A percentile compares a stretch with the other conserved stretches of the same genome.
phyloP scores from a whole-genome alignment of 2,329 filamentous ascomycete genomes.

The Colletotrichum lini region DNA sequence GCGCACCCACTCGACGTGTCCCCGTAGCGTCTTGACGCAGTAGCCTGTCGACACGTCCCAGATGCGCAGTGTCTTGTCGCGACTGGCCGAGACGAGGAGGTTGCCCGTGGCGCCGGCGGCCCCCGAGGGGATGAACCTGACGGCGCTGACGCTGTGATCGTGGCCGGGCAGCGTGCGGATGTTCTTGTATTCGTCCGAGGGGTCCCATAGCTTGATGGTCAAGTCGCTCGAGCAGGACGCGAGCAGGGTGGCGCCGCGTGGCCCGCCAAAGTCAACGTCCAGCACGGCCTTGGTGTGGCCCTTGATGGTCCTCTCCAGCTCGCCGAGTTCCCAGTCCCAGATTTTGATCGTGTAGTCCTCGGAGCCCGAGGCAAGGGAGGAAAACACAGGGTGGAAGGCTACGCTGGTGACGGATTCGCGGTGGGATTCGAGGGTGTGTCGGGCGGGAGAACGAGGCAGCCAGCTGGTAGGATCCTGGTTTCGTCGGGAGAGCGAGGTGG shows the following conservation, averaged over 20 bases:
- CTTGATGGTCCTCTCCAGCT: slow-evolving; percentile 91
- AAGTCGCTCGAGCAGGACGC: slow-evolving; percentile 87
- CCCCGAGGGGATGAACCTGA: slow-evolving; percentile 89
- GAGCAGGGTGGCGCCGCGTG: slow-evolving; percentile 79
- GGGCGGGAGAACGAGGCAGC: slow-evolving; percentile 86
- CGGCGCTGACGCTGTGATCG: slow-evolving; percentile 90
- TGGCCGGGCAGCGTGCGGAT: slow-evolving; percentile 92
- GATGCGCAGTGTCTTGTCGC: slow-evolving; percentile 87
- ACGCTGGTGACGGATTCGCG: slow-evolving; percentile 86
- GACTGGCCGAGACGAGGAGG: slow-evolving; percentile 86
- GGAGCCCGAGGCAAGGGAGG: slow-evolving; percentile 89
- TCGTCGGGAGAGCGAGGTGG: slow-evolving; percentile 78
- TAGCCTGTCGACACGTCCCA: slow-evolving; percentile 97
- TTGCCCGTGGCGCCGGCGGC: slow-evolving; percentile 85
- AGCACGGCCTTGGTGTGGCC: slow-evolving; percentile 91
- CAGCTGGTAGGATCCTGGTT: slow-evolving; percentile 89
- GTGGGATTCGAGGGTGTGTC: slow-evolving; percentile 88
- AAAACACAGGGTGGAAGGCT: slow-evolving; percentile 93
- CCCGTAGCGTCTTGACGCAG: slow-evolving; percentile 89
- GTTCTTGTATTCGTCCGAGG: slow-evolving; percentile 93
- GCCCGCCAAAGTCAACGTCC: slow-evolving; percentile 92
- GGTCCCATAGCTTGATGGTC: slow-evolving; percentile 96
- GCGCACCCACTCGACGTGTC: slow-evolving; percentile 92
- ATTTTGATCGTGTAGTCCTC: slow-evolving; percentile 97
- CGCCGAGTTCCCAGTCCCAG: slow-evolving; percentile 96